Conservation (phyloP, 805 yeast species). For the Schizosaccharomyces lindneri region DNA sequence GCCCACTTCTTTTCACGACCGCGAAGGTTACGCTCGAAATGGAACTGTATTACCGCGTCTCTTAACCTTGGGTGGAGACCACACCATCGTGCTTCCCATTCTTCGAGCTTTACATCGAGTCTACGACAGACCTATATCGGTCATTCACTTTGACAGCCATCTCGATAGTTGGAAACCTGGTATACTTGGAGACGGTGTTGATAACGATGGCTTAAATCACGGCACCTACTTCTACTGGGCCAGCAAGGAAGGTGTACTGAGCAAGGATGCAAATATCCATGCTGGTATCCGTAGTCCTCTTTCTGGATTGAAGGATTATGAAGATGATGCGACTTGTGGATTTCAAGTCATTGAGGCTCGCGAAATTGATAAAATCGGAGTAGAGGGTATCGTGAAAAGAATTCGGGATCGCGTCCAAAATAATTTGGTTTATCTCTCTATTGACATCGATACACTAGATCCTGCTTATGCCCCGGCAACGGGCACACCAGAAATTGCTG, state of each 20-base stretch:
- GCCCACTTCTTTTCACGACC: not conserved
- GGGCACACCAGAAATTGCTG: constrained; percentile 60
- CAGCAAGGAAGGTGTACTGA: constrained; percentile 35
- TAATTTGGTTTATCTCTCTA: constrained; percentile 47
- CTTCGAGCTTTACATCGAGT: constrained; percentile 33
- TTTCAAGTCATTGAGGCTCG: constrained; percentile 46
- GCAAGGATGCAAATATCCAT: constrained; percentile 31
- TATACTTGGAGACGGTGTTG: constrained; percentile 28
- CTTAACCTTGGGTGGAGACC: constrained; percentile 65
- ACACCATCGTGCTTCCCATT: constrained; percentile 50
- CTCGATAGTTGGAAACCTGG: not conserved
- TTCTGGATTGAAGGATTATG: constrained; percentile 20
- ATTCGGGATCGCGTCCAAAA: constrained; percentile 34
- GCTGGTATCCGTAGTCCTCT: constrained; percentile 57
- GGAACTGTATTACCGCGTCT: constrained; percentile 26
- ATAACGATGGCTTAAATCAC: constrained; percentile 55
- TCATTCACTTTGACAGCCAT: constrained; percentile 37
- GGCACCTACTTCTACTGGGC: constrained; percentile 80
- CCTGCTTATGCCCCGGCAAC: constrained; percentile 57
- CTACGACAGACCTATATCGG: constrained; percentile 37
- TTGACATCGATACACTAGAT: constrained; percentile 54
- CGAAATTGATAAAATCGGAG: constrained; percentile 46
- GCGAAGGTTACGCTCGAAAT: not conserved
- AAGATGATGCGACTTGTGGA: constrained; percentile 49
- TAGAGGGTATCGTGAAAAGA: constrained; percentile 28